Percentiles rank a stretch among this genome's conserved stretches.
Conservation (phyloP, 2,329 filamentous ascomycete genomes). For the Aspergillus quadrilineatus region DNA sequence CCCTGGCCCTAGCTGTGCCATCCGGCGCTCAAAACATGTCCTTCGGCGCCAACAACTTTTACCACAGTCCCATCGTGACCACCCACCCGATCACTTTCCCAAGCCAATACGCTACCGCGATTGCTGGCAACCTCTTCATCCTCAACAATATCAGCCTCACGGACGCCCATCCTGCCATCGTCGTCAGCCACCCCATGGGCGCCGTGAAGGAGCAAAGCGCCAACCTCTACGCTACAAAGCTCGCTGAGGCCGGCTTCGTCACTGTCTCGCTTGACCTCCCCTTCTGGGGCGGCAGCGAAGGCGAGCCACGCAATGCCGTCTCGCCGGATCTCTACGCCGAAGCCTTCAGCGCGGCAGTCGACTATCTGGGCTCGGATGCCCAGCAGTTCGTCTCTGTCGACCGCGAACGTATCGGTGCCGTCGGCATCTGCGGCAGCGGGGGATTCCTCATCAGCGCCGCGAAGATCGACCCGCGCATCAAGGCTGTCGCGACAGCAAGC, state of each 20-base stretch:
- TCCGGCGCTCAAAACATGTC: constrained; percentile 26
- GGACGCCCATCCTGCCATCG: constrained; percentile 17
- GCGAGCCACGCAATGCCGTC: constrained; percentile 26
- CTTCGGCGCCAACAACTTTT: constrained; percentile 26
- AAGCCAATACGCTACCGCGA: constrained; percentile 18
- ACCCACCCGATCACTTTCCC: constrained; percentile 19
- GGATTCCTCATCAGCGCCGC: constrained; percentile 34
- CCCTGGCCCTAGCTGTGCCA: background rate
- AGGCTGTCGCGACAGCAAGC: constrained; percentile 20
- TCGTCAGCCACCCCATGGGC: constrained; percentile 29
- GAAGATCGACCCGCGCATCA: constrained; percentile 29
- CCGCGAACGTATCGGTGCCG: constrained; percentile 26
- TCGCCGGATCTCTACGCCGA: constrained; percentile 25
- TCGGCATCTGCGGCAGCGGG: constrained; percentile 31
- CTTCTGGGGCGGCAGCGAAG: constrained; percentile 26
- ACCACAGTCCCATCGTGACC: constrained; percentile 23
- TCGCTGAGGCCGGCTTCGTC: constrained; percentile 28
- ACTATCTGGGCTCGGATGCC: constrained; percentile 22
- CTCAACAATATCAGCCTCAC: background rate
- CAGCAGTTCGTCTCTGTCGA: constrained; percentile 26
- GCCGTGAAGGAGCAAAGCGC: constrained; percentile 30
- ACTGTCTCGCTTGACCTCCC: constrained; percentile 24
- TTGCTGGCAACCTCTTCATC: constrained; percentile 23
- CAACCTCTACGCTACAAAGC: constrained; percentile 24
- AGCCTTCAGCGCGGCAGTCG: constrained; percentile 28